These are phyloP conservation scores for Termitomyces sp. DNA, from an alignment of 1,284 basidiomycete genomes.

Conservation along the genomic window DNA sequence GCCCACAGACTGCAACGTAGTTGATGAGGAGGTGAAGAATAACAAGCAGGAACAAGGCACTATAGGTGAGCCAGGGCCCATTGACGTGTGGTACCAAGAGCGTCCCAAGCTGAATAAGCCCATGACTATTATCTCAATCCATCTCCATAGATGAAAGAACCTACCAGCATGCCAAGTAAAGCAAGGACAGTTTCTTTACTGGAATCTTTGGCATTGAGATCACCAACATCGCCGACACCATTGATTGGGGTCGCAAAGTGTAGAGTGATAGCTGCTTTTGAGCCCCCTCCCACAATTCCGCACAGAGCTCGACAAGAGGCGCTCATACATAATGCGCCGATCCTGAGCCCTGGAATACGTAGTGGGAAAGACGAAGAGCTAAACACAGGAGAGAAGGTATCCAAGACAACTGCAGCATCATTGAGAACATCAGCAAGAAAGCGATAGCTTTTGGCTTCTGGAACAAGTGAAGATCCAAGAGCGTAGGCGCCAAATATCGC, in stretches of 20 bases:
- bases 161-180: conserved; percentile 60
- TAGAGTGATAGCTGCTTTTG: conserved; percentile 62
- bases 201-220: conserved; percentile 65
- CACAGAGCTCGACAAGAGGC: conserved; percentile 55
- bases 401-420: conserved; percentile 53
- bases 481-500: conserved; percentile 60
- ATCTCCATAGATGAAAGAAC: conserved; percentile 20
- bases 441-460: conserved; percentile 69
- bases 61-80: conserved; percentile 45
- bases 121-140: not conserved
- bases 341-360: conserved; percentile 35
- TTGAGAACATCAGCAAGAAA: conserved; percentile 66
- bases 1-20: conserved; percentile 52
- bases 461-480: conserved; percentile 57
- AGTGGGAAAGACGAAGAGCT: conserved; percentile 30
- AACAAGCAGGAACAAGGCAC: conserved; percentile 46
- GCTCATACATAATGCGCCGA: conserved; percentile 50
- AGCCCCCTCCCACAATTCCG: conserved; percentile 56
- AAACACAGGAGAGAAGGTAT: conserved; percentile 55
- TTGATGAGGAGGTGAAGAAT: conserved; percentile 54
- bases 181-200: conserved; percentile 68
- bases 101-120: conserved; percentile 46
- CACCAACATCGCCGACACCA: conserved; percentile 57
- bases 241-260: conserved; percentile 53
- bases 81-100: conserved; percentile 52